These are phyloP conservation scores for Diplotaxis tenuifolia DNA, from an alignment of 345 rosid species.

Conservation along the genomic window DNA sequence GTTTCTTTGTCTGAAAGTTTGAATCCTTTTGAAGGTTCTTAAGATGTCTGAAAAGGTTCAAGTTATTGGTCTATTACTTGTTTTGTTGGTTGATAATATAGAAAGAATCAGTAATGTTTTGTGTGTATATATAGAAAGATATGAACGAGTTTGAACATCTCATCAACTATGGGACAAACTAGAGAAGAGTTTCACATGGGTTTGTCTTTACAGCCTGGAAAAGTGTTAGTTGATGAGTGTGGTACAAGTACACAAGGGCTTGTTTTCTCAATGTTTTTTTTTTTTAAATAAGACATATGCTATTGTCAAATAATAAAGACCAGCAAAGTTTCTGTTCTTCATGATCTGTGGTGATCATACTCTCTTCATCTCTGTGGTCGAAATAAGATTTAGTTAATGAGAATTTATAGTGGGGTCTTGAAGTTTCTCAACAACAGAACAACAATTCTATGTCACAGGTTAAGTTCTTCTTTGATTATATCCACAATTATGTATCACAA, in stretches of 20 bases:
- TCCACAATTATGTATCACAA: neutral
- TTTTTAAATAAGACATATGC: neutral
- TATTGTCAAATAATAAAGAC: neutral
- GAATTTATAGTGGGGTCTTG: conserved; percentile 18
- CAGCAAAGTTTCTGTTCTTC: conserved; percentile 12
- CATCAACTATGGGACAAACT: conserved; percentile 12
- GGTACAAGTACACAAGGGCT: conserved; percentile 13
- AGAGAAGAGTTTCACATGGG: conserved; percentile 27
- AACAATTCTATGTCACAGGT: neutral
- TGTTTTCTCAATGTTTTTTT: conserved; percentile 27
- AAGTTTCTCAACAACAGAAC: conserved; percentile 19
- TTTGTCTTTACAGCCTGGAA: conserved; percentile 12
- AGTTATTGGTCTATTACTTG: conserved; percentile 6
- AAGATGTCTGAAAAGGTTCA: conserved; percentile 19
- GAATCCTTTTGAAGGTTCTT: neutral
- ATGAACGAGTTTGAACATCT: neutral
- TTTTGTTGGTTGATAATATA: conserved; percentile 24
- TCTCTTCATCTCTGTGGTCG: neutral
- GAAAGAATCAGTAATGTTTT: neutral
- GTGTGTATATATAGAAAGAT: conserved; percentile 16
- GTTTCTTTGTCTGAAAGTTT: neutral
- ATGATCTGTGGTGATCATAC: conserved; percentile 15
- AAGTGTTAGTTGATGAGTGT: neutral
- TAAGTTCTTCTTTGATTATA: conserved; percentile 2
- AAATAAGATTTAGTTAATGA: neutral